phyloP scores from a whole-genome alignment of 73 alveolate genomes.

The Paramecium pentaurelia region DNA sequence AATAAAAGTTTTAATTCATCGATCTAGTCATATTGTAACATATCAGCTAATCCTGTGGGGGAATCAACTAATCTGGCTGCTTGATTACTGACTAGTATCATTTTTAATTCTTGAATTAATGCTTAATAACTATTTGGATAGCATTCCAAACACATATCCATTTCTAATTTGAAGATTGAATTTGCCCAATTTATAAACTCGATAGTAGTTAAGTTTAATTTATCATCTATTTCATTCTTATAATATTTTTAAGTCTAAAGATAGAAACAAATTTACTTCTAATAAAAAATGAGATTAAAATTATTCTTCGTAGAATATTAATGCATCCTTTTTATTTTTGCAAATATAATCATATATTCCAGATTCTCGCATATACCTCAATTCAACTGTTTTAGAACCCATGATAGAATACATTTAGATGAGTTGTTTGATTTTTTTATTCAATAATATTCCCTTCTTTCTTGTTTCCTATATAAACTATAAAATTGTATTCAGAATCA shows the following conservation, averaged over 20 bases:
- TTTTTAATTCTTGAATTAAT: background rate
- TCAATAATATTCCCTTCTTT: background rate
- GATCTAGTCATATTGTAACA: background rate
- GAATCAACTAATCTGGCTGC: background rate
- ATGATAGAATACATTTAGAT: background rate
- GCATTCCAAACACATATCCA: background rate
- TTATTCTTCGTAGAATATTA: background rate
- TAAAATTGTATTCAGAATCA: background rate
- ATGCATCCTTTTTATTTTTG: background rate
- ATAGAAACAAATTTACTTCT: background rate
- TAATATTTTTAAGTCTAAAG: background rate
- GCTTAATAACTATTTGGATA: background rate
- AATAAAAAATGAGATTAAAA: background rate
- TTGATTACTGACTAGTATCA: background rate
- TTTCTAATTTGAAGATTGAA: background rate
- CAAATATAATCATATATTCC: background rate
- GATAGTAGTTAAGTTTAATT: background rate
- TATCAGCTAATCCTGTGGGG: background rate
- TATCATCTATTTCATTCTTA: background rate
- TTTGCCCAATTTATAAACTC: slow-evolving; percentile 12
- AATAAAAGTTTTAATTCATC: background rate
- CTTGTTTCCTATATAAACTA: background rate
- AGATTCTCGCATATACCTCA: background rate
- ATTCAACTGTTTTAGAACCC: background rate
- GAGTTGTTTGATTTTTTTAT: background rate